Conservation (phyloP, 345 rosid genomes). For the Citrus australasica region DNA sequence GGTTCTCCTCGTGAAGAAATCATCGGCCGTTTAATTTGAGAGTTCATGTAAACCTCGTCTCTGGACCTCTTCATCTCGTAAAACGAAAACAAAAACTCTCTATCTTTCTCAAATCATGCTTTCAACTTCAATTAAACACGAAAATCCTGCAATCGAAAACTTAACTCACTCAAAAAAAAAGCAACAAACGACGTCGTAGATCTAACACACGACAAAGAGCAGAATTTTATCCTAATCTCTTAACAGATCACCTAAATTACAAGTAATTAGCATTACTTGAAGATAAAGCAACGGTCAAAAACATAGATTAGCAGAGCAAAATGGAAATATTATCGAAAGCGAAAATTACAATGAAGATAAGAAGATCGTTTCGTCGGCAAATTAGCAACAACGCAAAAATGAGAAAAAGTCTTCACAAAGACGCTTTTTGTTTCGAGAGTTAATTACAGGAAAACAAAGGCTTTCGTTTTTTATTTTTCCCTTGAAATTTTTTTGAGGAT, state of each 20-base stretch:
- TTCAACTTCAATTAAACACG: slow-evolving; percentile 25
- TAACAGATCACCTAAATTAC: slow-evolving; percentile 33
- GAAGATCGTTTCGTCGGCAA: slow-evolving; percentile 20
- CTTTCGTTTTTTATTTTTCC: slow-evolving; percentile 4
- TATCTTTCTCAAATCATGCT: slow-evolving; percentile 34
- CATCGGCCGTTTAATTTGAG: slow-evolving; percentile 59
- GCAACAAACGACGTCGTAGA: slow-evolving; percentile 36
- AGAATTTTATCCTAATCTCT: slow-evolving; percentile 25
- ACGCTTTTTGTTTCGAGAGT: not conserved
- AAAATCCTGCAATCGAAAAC: slow-evolving; percentile 26
- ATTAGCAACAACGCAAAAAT: slow-evolving; percentile 3
- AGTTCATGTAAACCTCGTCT: slow-evolving; percentile 60
- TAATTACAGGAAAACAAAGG: not conserved
- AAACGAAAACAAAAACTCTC: slow-evolving; percentile 11
- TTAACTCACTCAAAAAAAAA: slow-evolving; percentile 14
- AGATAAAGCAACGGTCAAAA: slow-evolving; percentile 27
- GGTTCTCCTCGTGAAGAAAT: slow-evolving; percentile 69
- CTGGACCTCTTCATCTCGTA: slow-evolving; percentile 73
- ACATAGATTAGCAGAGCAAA: not conserved
- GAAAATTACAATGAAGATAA: slow-evolving; percentile 12
- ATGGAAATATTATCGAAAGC: not conserved
- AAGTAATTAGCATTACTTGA: slow-evolving; percentile 39
- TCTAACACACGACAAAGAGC: slow-evolving; percentile 30
- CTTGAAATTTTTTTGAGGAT: not conserved
- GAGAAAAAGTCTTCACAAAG: not conserved